These are phyloP conservation scores for Echinochloa phyllopogon DNA, from an alignment of 176 grass and related monocot species.

Conservation along the genomic window DNA sequence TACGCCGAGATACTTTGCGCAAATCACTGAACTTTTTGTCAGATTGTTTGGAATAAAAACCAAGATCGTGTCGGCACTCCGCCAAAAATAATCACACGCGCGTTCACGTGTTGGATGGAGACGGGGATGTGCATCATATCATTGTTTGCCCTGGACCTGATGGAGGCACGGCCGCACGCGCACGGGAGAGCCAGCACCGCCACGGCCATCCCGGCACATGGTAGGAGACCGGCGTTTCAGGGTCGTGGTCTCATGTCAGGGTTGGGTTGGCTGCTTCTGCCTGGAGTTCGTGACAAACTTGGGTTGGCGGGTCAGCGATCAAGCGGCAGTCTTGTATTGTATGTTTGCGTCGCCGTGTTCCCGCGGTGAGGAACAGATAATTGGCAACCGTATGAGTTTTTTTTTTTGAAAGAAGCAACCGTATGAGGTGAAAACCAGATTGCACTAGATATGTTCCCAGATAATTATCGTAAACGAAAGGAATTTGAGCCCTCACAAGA, in stretches of 20 bases:
- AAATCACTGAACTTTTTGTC: constrained; percentile 17
- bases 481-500: background rate
- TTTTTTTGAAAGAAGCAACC: no score
- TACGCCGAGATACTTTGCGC: constrained; percentile 10
- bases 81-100: background rate
- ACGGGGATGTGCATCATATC: background rate
- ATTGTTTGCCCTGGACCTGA: constrained; percentile 18
- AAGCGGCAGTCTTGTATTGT: background rate
- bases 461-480: no score
- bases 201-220: background rate
- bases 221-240: background rate
- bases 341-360: background rate
- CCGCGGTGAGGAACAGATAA: background rate
- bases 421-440: no score
- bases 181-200: background rate
- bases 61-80: constrained; percentile 26
- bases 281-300: background rate
- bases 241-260: background rate
- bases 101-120: constrained; percentile 6
- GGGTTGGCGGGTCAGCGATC: background rate
- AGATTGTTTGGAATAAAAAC: constrained; percentile 36
- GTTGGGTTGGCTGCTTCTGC: background rate
- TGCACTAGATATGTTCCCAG: no score
- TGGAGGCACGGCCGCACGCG: constrained; percentile 5
- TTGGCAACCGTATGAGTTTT: no score